These are phyloP conservation scores for Triticum urartu DNA, from an alignment of 176 grass and related monocot genomes.

Conservation along the genomic window DNA sequence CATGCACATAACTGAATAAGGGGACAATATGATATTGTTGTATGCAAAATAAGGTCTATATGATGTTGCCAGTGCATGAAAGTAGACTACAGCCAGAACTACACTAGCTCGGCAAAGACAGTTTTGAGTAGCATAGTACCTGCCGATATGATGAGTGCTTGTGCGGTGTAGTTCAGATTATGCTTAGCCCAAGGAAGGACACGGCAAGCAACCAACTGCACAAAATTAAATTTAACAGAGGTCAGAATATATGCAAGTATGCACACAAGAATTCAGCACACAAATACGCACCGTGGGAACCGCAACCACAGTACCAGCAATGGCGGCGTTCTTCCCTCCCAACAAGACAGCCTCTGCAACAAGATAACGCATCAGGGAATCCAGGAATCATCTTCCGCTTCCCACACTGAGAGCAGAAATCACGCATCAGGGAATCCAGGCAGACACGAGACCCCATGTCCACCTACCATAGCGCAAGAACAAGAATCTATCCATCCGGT, in stretches of 20 bases:
- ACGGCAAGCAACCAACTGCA: conserved; percentile 85
- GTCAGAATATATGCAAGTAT: conserved; percentile 36
- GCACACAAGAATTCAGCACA: background rate
- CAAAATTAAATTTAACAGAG: background rate
- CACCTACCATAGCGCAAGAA: background rate
- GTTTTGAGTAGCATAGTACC: conserved; percentile 43
- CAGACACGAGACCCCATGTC: background rate
- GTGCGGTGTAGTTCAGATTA: conserved; percentile 96
- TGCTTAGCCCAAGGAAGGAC: conserved; percentile 92
- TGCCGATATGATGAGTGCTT: conserved; percentile 92
- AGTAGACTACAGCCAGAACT: background rate
- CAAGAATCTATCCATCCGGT: background rate
- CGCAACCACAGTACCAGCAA: conserved; percentile 54
- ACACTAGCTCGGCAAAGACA: background rate
- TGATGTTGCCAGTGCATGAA: background rate
- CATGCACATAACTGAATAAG: background rate
- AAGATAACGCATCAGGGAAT: background rate
- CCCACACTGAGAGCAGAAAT: background rate
- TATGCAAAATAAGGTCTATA: background rate
- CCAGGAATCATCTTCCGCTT: background rate
- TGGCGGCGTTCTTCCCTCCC: conserved; percentile 67
- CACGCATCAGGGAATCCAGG: background rate
- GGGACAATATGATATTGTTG: background rate
- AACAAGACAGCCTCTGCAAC: conserved; percentile 63
- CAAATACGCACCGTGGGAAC: conserved; percentile 69